Evolutionary conservation across 768 basidiomycete genomes (phyloP), one percentile per base, ranked within the genome.

Genomic region (Suillus cothurnatus): DNA sequence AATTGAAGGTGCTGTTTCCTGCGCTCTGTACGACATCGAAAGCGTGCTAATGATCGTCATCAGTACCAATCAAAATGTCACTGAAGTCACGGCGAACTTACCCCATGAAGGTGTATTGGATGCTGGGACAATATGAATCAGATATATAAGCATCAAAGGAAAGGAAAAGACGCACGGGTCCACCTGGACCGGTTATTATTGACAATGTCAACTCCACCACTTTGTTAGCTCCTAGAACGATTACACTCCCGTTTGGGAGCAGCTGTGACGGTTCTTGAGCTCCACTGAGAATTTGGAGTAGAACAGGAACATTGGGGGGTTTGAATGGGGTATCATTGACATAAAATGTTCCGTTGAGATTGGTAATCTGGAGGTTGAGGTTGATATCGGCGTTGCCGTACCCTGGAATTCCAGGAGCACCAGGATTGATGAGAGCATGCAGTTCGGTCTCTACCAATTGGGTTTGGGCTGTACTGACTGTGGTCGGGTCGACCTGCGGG

Each of bases 11-110:
- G 2, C 66, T 62, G 39, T 68, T 79, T 3, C 79, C 79, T 6
- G 83, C 81, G 59, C 80, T 80, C 61, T 79, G 72, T 23, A 84
- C 72, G n/a, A 85, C 84, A 49, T 77, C 76, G 67, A 85, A 85
- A 7, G 75, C 65, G 66, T 85, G 82, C 80, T 83, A 66, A 36
- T 57, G 56, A 57, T 7, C n/a, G 14, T 36, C 15, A 57, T 36
- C 34, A 57, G 56, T 6, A 55, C 4, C 8, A 50, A 11, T 61
- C 2, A 47, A 8, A 38, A 57, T 23, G 34, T 7, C 4, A 36
- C 17, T 23, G 56, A 23, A 23, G 14, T 23, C n/a, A 11, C 12
- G 26, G 61, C 60, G 39, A 50, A 67, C 75, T 61, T 72, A 79
- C 79, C 9, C 82, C 82, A 66, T 82, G 81, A 61, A 83, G 66